These are phyloP conservation scores for Leishmania braziliensis DNA, from an alignment of 208 protist genomes.

Conservation along the genomic window DNA sequence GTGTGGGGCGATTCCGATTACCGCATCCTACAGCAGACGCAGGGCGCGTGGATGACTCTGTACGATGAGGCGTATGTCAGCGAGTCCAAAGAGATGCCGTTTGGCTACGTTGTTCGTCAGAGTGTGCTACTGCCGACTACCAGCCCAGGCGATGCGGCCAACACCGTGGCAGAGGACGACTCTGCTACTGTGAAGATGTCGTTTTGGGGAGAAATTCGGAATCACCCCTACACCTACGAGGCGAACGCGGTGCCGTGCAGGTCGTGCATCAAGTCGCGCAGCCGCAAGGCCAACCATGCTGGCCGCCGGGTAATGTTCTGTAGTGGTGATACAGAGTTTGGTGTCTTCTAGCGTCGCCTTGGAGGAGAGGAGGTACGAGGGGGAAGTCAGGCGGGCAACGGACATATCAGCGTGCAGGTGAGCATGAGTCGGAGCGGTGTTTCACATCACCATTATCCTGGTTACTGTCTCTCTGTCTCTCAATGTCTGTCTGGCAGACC, in stretches of 20 bases:
- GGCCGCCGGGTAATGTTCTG: slow-evolving; percentile 42
- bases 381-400: neutral
- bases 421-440: neutral
- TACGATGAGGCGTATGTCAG: slow-evolving; percentile 81
- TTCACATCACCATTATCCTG: neutral
- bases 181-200: neutral
- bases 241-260: neutral
- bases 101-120: slow-evolving; percentile 13
- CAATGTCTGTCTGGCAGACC: neutral
- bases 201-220: slow-evolving; percentile 2
- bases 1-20: slow-evolving; percentile 44
- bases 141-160: neutral
- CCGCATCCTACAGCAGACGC: slow-evolving; percentile 49
- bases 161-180: neutral
- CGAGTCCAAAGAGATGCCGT: slow-evolving; percentile 24
- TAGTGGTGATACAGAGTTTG: slow-evolving; percentile 50
- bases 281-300: neutral
- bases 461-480: neutral
- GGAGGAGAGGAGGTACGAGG: neutral
- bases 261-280: slow-evolving; percentile 12
- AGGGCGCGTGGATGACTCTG: slow-evolving; percentile 55
- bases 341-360: slow-evolving; percentile 45
- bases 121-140: slow-evolving; percentile 33
- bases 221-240: slow-evolving; percentile 19
- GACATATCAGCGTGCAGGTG: neutral